Evolutionary conservation across 148 eudicot genomes (phyloP).

Genomic region (Rhododendron ferrugineum): DNA sequence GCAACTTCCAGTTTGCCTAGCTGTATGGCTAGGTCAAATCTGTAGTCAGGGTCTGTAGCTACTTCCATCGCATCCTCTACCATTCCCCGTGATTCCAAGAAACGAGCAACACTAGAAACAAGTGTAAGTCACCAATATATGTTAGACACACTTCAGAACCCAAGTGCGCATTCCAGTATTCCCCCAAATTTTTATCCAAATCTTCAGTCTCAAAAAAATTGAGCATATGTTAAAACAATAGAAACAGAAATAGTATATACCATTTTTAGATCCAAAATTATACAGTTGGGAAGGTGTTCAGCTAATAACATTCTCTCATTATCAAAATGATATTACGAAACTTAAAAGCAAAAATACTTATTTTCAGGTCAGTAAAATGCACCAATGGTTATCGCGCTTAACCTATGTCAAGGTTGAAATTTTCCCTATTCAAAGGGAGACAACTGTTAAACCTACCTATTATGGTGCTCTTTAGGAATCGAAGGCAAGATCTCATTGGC

Average conservation of each 20-base stretch:
- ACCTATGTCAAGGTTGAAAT: slow-evolving; percentile 4
- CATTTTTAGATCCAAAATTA: not conserved
- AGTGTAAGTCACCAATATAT: slow-evolving; percentile 3
- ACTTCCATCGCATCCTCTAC: slow-evolving; percentile 92
- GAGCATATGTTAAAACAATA: not conserved
- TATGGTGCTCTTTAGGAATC: slow-evolving; percentile 95
- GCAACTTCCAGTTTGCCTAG: slow-evolving; percentile 88
- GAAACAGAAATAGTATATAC: not conserved
- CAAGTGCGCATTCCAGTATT: not conserved
- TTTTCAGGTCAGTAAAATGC: not conserved
- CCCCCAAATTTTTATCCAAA: slow-evolving; percentile 8
- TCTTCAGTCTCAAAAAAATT: not conserved
- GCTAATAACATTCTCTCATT: not conserved
- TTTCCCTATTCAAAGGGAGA: not conserved
- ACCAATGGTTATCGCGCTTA: not conserved
- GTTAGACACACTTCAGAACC: not conserved
- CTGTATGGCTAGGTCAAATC: slow-evolving; percentile 98
- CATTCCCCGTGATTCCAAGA: slow-evolving; percentile 96
- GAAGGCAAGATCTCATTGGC: slow-evolving; percentile 79
- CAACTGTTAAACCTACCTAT: slow-evolving; percentile 45
- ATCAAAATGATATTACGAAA: not conserved
- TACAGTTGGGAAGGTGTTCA: not conserved
- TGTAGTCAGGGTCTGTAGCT: slow-evolving; percentile 96
- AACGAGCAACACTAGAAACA: slow-evolving; percentile 69
- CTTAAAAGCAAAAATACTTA: not conserved